Evolutionary conservation across 306 rosid species (phyloP), one percentile per base, ranked within the genome.

Genomic region (Lathyrus sativus): DNA sequence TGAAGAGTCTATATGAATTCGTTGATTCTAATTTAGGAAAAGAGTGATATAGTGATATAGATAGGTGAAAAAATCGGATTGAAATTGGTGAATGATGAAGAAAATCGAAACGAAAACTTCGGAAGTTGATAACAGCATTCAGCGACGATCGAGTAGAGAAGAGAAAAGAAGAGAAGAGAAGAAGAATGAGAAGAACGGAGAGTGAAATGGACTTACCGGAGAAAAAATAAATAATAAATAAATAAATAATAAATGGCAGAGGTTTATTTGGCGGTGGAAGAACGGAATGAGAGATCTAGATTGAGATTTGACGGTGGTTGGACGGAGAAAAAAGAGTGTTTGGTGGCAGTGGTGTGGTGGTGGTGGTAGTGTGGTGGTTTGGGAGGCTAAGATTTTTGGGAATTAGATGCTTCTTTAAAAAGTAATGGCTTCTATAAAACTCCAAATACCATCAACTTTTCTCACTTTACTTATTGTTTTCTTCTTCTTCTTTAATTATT

Each of bases 191-290:
- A 28, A 8, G 10, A 31, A 33, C 4, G 5, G 44, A 41, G 65
- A 68, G 44, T 39, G 58, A 67, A 85, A 80, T 65, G 60, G 48
- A 73, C 85, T 79, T 72, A 91, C 95, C 82, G 35, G 78, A 4
- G 78, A 76, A 2, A 62, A 54, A 72, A 78, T 74, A 70, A 85
- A 73, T 18, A 11, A 63, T 35, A 35, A 35, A 35, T 35, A 35
- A 35, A 35, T 35, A 8, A 66, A 74, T 71, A 76, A 28, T 35
- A 41, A 65, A 63, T 67, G 74, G 26, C 13, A 46, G 50, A 12
- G 37, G 35, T 8, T 19, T n/a, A 45, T 8, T 24, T 4, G 35
- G 42, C 58, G 65, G 74, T 22, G 37, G 14, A 35, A 0, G 6
- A 56, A 63, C 17, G 69, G 63, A 71, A 81, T 65, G 74, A 70